A percentile compares a stretch with the other conserved stretches of the same genome.
Evolutionary conservation across 164 flowering plant species (phyloP).

Genomic region (Houttuynia cordata): DNA sequence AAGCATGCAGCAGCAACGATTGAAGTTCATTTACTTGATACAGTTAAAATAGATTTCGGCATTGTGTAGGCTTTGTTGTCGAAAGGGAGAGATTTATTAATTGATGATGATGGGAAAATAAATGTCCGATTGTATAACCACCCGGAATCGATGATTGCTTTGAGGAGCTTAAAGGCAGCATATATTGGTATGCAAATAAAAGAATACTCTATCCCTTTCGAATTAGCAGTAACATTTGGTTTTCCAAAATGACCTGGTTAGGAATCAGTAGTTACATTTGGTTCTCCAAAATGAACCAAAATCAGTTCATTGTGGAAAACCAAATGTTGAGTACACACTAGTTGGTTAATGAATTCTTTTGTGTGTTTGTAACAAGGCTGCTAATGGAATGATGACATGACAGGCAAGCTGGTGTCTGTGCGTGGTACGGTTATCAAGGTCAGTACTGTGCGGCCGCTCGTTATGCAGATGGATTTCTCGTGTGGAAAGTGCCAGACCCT

Average conservation of each 20-base stretch:
- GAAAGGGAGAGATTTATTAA: conserved; percentile 16
- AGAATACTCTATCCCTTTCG: too few species aligned
- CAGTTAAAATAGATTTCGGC: background rate
- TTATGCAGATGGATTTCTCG: conserved; percentile 58
- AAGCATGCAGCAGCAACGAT: background rate
- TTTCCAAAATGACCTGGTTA: too few species aligned
- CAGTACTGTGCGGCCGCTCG: conserved; percentile 84
- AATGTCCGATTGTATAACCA: conserved; percentile 64
- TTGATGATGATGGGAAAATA: conserved; percentile 29
- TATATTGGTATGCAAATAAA: conserved; percentile 55
- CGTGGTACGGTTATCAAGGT: conserved; percentile 89
- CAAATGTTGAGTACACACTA: too few species aligned
- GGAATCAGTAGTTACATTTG: too few species aligned
- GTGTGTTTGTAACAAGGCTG: too few species aligned
- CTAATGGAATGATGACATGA: conserved; percentile 7
- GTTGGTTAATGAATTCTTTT: too few species aligned
- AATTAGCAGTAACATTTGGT: too few species aligned
- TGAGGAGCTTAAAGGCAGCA: conserved; percentile 88
- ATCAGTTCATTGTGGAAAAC: too few species aligned
- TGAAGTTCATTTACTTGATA: background rate
- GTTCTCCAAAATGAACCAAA: too few species aligned
- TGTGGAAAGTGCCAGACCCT: conserved; percentile 62
- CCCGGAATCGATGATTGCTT: conserved; percentile 67
- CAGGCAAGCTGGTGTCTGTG: conserved; percentile 84
- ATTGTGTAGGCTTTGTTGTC: conserved; percentile 33